Percentiles rank a stretch among this genome's conserved stretches.
These are phyloP conservation scores for Rhododendron kiyosumense DNA, from an alignment of 148 eudicot genomes.

Conservation along the genomic window DNA sequence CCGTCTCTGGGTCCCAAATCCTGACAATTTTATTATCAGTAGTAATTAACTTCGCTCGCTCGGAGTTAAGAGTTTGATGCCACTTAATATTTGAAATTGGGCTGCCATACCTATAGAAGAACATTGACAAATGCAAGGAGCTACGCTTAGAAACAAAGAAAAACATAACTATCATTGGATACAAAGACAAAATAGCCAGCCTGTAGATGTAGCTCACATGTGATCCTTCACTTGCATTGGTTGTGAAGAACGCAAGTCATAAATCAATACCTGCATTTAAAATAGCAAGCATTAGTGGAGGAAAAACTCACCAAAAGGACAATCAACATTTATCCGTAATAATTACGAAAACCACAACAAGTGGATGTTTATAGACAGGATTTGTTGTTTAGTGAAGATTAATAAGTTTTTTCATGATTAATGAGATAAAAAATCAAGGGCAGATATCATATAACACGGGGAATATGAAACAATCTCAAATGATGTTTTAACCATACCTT, in stretches of 20 bases:
- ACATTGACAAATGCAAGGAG: neutral
- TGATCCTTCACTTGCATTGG: constrained; percentile 92
- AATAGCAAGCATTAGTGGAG: constrained; percentile 8
- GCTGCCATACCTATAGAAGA: constrained; percentile 70
- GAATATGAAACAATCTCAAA: neutral
- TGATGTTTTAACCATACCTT: constrained; percentile 45
- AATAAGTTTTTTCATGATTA: neutral
- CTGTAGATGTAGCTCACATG: constrained; percentile 53
- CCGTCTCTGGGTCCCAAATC: constrained; percentile 96
- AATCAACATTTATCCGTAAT: neutral
- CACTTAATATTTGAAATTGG: constrained; percentile 81
- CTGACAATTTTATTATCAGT: constrained; percentile 78
- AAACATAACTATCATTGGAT: neutral
- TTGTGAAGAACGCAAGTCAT: constrained; percentile 83
- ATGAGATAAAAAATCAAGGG: neutral
- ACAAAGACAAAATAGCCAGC: neutral
- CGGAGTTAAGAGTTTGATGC: constrained; percentile 78
- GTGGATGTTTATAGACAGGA: neutral
- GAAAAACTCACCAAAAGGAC: neutral
- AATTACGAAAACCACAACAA: neutral
- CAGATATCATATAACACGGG: neutral
- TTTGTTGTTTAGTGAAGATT: neutral
- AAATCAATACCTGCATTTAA: constrained; percentile 64
- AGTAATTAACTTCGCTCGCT: constrained; percentile 60
- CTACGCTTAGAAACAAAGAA: neutral